These are phyloP conservation scores for Stagonosporopsis vannaccii DNA, from an alignment of 2,329 filamentous ascomycete genomes.

Conservation along the genomic window DNA sequence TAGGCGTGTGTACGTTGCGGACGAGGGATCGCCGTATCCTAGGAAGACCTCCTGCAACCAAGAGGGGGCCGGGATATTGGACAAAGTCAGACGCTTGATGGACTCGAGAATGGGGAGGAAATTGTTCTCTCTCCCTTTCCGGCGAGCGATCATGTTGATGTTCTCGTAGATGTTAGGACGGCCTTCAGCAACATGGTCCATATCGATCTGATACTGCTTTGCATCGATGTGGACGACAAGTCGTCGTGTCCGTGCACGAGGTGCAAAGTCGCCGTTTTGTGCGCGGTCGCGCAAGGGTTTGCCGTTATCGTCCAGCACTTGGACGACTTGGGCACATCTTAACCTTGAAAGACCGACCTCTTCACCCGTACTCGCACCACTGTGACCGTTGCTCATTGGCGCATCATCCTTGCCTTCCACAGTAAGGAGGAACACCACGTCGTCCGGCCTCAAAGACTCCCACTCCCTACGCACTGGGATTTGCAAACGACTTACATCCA, in stretches of 20 bases:
- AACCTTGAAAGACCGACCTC: conserved; percentile 73
- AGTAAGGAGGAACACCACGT: conserved; percentile 86
- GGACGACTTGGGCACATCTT: conserved; percentile 83
- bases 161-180: conserved; percentile 80
- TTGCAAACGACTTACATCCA: conserved; percentile 82
- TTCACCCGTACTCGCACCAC: conserved; percentile 59
- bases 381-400: conserved; percentile 63
- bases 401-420: conserved; percentile 68
- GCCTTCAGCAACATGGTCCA: conserved; percentile 68
- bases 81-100: conserved; percentile 83
- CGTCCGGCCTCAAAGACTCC: conserved; percentile 85
- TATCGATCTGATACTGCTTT: conserved; percentile 78
- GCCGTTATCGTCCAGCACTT: conserved; percentile 86
- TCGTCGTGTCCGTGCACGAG: conserved; percentile 67
- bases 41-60: conserved; percentile 98
- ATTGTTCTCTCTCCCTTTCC: conserved; percentile 91
- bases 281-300: conserved; percentile 71
- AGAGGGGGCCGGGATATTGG: conserved; percentile 82
- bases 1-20: conserved; percentile 84
- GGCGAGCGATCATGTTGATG: conserved; percentile 85
- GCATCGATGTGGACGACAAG: conserved; percentile 85
- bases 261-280: conserved; percentile 68
- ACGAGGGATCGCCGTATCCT: conserved; percentile 92
- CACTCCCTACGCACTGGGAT: conserved; percentile 82
- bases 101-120: conserved; percentile 94